These are phyloP conservation scores for Alternaria alternata DNA, from an alignment of 2,329 filamentous ascomycete species.

Conservation along the genomic window DNA sequence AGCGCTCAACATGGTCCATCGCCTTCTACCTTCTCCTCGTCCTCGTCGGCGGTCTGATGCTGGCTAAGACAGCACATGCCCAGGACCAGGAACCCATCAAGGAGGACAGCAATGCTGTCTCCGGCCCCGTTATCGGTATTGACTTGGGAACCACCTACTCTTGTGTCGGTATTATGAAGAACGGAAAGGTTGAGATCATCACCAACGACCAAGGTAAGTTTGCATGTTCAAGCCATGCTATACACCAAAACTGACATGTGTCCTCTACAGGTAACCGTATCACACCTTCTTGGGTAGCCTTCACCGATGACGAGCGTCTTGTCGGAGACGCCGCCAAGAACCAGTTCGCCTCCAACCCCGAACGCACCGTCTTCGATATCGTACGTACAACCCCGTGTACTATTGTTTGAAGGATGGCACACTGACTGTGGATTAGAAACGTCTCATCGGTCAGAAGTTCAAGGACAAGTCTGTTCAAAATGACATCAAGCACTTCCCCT, in stretches of 20 bases:
- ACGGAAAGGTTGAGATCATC: constrained; percentile 54
- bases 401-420: constrained; percentile 2
- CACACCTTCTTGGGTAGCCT: constrained; percentile 82
- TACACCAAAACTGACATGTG: constrained; percentile 30
- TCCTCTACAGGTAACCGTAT: constrained; percentile 51
- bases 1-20: constrained; percentile 83
- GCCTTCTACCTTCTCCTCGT: constrained; percentile 91
- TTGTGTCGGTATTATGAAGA: constrained; percentile 78
- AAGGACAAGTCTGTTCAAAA: constrained; percentile 76
- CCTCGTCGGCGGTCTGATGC: constrained; percentile 82
- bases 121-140: constrained; percentile 71
- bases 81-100: constrained; percentile 71
- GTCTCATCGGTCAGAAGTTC: constrained; percentile 62
- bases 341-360: constrained; percentile 59
- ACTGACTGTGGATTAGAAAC: constrained; percentile 54
- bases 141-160: constrained; percentile 95
- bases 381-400: constrained; percentile 30
- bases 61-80: constrained; percentile 78
- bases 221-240: background rate
- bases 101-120: constrained; percentile 65
- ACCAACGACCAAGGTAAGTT: constrained; percentile 54
- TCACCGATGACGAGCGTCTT: constrained; percentile 95
- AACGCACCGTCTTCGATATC: constrained; percentile 58
- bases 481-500: constrained; percentile 98
- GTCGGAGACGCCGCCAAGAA: constrained; percentile 82